These are phyloP conservation scores for Leishmania major DNA, from an alignment of 208 protist genomes.

Conservation along the genomic window DNA sequence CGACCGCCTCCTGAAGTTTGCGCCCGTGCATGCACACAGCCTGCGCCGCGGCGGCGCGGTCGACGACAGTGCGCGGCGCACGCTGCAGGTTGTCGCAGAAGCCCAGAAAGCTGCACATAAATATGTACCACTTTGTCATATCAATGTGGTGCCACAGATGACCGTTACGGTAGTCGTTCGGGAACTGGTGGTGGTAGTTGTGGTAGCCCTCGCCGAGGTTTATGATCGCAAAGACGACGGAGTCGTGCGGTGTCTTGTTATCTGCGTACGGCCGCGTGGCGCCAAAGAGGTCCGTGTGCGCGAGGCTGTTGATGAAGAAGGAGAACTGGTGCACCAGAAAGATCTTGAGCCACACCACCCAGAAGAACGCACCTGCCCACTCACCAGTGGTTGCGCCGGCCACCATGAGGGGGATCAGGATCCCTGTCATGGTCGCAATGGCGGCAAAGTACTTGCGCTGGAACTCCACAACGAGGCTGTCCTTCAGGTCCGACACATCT, in stretches of 20 bases:
- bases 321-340: conserved; percentile 85
- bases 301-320: conserved; percentile 91
- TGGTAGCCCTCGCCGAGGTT: conserved; percentile 92
- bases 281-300: conserved; percentile 69
- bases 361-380: conserved; percentile 78
- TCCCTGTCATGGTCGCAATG: conserved; percentile 76
- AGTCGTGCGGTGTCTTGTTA: conserved; percentile 74
- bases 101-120: conserved; percentile 41
- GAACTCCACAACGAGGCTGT: conserved; percentile 74
- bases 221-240: conserved; percentile 61
- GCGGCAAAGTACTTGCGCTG: conserved; percentile 84
- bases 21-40: conserved; percentile 40
- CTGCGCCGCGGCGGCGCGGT: conserved; percentile 23
- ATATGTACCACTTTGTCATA: conserved; percentile 87
- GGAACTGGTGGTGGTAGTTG: conserved; percentile 93
- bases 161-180: conserved; percentile 89
- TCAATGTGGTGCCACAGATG: conserved; percentile 82
- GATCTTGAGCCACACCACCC: conserved; percentile 65
- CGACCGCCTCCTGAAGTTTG: conserved; percentile 26
- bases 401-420: conserved; percentile 76
- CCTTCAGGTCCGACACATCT: conserved; percentile 77
- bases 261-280: conserved; percentile 71
- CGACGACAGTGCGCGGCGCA: conserved; percentile 49
- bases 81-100: conserved; percentile 66
- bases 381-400: conserved; percentile 77